Evolutionary conservation across 2,329 filamentous ascomycete genomes (phyloP), one percentile per base, ranked within the genome.

Genomic region (Didymella pomorum): DNA sequence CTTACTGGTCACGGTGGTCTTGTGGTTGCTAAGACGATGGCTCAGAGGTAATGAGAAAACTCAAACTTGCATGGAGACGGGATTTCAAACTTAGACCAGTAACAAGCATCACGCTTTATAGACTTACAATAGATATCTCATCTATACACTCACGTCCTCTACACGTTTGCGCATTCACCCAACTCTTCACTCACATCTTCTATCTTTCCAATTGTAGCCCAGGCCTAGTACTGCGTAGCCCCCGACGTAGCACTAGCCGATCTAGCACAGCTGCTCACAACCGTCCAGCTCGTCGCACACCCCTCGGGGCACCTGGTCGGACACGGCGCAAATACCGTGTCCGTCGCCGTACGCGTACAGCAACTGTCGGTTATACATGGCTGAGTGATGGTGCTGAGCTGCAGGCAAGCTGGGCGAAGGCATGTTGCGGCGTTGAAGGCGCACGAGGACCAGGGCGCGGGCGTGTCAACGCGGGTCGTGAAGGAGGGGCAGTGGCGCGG

Each of bases 281-380:
- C 46, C 11, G 50, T 54, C 60, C 66, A 70, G 8, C 56, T 61
- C 25, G 58, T 62, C 4, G 60, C 66, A 50, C 67, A 70, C 11
- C 57, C 66, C 9, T 57, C 58, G 5, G 60, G 60, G 48, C 62
- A 63, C 23, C 42, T 44, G 3, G 47, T 62, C 33, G 53, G 52
- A 46, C 67, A 70, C 11, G 42, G 39, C 20, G 54, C 56, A 46
- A 58, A 67, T 21, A 58, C 52, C 16, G 62, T 65, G 26, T 67
- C 62, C 3, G 61, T 65, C 2, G 58, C 60, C 16, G 62, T 64
- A 23, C 61, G 43, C 9, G 59, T 64, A 35, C 61, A 66, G 37
- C 62, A 66, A 4, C 20, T 23, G 52, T 66, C 63, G 11, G 59
- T 62, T 8, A 62, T 61, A n/a, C 56, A 64, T 9, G 58, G 59